Conservation (phyloP, 257 asterid genomes). For the Jacaranda copaia region DNA sequence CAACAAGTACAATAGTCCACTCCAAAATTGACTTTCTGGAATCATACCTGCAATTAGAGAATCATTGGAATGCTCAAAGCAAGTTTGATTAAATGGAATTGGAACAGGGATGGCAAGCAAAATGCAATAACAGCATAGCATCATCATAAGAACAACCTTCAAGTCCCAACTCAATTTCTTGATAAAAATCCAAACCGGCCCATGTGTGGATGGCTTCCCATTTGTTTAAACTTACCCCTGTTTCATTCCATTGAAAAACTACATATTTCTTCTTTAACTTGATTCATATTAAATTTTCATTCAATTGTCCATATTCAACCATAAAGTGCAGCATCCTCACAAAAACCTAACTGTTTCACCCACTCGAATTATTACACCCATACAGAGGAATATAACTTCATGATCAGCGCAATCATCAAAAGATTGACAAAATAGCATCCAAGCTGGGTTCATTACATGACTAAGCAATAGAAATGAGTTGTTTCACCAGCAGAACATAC, state of each 20-base stretch:
- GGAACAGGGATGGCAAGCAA: conserved; percentile 26
- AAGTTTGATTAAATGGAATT: conserved; percentile 9
- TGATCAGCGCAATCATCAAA: conserved; percentile 12
- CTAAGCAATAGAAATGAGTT: not conserved
- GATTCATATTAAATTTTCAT: not conserved
- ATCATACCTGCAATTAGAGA: conserved; percentile 66
- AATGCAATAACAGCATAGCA: conserved; percentile 1
- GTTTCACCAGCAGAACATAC: conserved; percentile 20
- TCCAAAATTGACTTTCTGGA: conserved; percentile 83
- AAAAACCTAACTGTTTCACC: conserved; percentile 20
- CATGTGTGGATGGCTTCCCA: not conserved
- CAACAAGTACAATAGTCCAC: conserved; percentile 90
- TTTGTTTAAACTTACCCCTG: conserved; percentile 6
- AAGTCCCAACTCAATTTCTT: not conserved
- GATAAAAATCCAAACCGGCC: not conserved
- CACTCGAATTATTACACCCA: not conserved
- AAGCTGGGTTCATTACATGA: not conserved
- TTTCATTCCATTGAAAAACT: not conserved
- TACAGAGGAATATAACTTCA: not conserved
- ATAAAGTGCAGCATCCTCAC: conserved; percentile 16
- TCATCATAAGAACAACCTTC: not conserved
- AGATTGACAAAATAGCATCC: not conserved
- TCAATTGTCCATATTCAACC: not conserved
- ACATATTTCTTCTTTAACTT: not conserved
- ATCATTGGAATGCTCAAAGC: conserved; percentile 26